Conservation (phyloP, 2,329 filamentous ascomycete species). For the Hypoxylon sp. region DNA sequence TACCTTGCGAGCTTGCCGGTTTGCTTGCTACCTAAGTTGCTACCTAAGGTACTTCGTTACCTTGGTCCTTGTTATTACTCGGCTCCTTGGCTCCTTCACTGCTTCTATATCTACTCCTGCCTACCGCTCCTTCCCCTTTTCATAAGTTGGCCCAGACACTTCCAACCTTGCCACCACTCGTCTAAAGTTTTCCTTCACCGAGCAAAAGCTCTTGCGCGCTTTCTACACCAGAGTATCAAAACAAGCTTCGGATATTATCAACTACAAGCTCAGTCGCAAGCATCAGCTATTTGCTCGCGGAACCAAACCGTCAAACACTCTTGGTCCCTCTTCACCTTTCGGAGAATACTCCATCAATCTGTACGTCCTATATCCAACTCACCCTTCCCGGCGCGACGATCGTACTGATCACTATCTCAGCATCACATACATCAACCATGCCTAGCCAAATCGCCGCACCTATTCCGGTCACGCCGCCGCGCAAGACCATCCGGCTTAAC, state of each 20-base stretch:
- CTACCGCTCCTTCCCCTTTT: constrained; percentile 12
- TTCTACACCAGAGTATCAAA: constrained; percentile 10
- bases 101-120: constrained; percentile 17
- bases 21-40: no score
- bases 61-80: constrained; percentile 29
- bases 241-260: constrained; percentile 22
- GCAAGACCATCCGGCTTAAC: constrained; percentile 59
- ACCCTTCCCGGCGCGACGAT: not conserved
- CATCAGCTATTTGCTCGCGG: constrained; percentile 23
- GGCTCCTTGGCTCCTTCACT: constrained; percentile 10
- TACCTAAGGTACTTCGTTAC: not conserved
- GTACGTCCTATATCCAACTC: constrained; percentile 17
- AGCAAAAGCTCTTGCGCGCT: constrained; percentile 3
- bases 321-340: not conserved
- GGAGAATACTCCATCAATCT: constrained; percentile 1
- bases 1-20: no score
- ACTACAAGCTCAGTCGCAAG: constrained; percentile 25
- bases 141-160: not conserved
- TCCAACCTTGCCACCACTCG: constrained; percentile 9
- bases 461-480: constrained; percentile 60
- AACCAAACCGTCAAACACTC: constrained; percentile 1
- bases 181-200: constrained; percentile 6
- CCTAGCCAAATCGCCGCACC: constrained; percentile 60
- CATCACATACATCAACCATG: constrained; percentile 51
- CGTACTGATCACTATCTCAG: constrained; percentile 24